Conservation (phyloP, 371 early-diverging fungal genomes). For the Mucor velutinosus region DNA sequence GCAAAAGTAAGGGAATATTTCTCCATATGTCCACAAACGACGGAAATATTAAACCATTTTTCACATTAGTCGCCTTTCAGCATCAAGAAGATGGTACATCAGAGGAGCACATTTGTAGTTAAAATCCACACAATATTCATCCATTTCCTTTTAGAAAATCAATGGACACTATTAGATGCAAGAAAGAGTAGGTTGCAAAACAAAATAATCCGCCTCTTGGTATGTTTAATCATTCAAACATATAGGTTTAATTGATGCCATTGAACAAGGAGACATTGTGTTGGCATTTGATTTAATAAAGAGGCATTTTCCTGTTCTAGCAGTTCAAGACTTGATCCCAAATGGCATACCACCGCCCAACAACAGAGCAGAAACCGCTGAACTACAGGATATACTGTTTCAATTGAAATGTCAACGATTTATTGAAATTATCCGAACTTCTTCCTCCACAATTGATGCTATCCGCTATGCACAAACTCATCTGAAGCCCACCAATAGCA, state of each 20-base stretch:
- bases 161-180: slow-evolving; percentile 43
- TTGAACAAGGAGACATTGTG: slow-evolving; percentile 32
- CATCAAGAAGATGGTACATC: background rate
- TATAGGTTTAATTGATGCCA: slow-evolving; percentile 33
- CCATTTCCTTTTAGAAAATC: slow-evolving; percentile 3
- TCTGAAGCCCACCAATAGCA: slow-evolving; percentile 25
- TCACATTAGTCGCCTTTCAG: background rate
- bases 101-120: background rate
- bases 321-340: slow-evolving; percentile 17
- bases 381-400: slow-evolving; percentile 20
- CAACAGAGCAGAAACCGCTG: background rate
- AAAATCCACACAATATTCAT: background rate
- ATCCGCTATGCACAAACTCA: slow-evolving; percentile 43
- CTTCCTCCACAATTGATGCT: slow-evolving; percentile 28
- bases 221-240: background rate
- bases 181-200: slow-evolving; percentile 34
- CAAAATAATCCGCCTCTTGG: too few species aligned
- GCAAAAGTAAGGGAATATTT: slow-evolving; percentile 1
- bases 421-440: slow-evolving; percentile 33
- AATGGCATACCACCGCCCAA: background rate
- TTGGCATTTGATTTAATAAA: slow-evolving; percentile 38
- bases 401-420: slow-evolving; percentile 46
- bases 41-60: background rate
- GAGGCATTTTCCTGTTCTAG: slow-evolving; percentile 32
- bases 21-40: background rate